These are phyloP conservation scores for Leccinum disarticulatum DNA, from an alignment of 768 basidiomycete species.

Conservation along the genomic window DNA sequence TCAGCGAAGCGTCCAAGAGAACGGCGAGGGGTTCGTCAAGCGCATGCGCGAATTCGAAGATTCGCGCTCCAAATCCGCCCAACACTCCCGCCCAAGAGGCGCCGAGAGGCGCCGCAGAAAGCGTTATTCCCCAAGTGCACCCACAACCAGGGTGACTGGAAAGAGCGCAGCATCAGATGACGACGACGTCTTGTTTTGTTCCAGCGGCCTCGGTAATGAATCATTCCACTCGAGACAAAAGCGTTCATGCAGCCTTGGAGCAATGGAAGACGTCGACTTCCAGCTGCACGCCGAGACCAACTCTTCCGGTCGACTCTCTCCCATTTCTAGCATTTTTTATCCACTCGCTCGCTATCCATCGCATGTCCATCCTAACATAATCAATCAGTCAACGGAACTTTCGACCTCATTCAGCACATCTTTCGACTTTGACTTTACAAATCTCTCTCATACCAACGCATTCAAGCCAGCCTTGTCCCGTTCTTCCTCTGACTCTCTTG, in stretches of 20 bases:
- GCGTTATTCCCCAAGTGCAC: slow-evolving; percentile 31
- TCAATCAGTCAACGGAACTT: slow-evolving; percentile 16
- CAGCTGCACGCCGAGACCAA: slow-evolving; percentile 14
- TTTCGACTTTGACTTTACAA: slow-evolving; percentile 30
- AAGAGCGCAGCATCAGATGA: slow-evolving; percentile 33
- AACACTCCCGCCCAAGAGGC: slow-evolving; percentile 39
- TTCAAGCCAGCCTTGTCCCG: slow-evolving; percentile 19
- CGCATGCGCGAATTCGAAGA: slow-evolving; percentile 75
- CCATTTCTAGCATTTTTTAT: slow-evolving; percentile 23
- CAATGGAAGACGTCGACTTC: slow-evolving; percentile 39
- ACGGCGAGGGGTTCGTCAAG: slow-evolving; percentile 64
- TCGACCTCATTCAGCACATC: slow-evolving; percentile 26
- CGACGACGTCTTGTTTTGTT: slow-evolving; percentile 58
- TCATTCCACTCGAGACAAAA: slow-evolving; percentile 32
- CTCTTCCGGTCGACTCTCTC: slow-evolving; percentile 24
- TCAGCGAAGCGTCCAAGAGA: slow-evolving; percentile 58
- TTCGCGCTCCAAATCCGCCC: slow-evolving; percentile 43
- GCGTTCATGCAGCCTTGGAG: slow-evolving; percentile 45
- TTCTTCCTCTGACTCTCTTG: slow-evolving; percentile 20
- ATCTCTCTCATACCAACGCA: slow-evolving; percentile 28
- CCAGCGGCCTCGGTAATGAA: slow-evolving; percentile 26
- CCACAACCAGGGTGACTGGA: slow-evolving; percentile 12
- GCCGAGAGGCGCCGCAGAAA: slow-evolving; percentile 44
- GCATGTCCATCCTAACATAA: slow-evolving; percentile 12
- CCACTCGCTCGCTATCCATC: slow-evolving; percentile 14